phyloP scores from a whole-genome alignment of 495 filamentous ascomycete genomes.

The Usnea hakonensis region DNA sequence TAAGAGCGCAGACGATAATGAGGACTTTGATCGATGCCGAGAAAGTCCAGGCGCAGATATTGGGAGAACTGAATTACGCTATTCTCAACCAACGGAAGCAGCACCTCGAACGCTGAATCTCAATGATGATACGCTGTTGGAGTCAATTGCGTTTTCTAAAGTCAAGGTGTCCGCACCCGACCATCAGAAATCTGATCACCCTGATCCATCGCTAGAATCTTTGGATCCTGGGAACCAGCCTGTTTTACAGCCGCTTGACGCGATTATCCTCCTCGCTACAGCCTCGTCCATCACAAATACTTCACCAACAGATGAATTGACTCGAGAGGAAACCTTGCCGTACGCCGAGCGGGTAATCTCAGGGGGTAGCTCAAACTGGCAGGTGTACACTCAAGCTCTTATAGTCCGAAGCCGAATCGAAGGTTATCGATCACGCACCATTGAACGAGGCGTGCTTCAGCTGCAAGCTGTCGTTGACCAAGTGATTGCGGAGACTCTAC shows the following conservation, averaged over 20 bases:
- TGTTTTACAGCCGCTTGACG: constrained; percentile 71
- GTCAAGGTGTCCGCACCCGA: constrained; percentile 14
- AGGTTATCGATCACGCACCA: constrained; percentile 71
- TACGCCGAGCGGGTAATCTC: constrained; percentile 83
- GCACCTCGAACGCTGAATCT: constrained; percentile 60
- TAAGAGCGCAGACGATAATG: constrained; percentile 47
- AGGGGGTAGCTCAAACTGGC: constrained; percentile 92
- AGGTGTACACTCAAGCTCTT: constrained; percentile 90
- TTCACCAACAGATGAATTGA: constrained; percentile 73
- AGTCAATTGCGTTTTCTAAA: constrained; percentile 71
- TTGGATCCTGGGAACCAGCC: constrained; percentile 77
- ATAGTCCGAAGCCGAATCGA: constrained; percentile 85
- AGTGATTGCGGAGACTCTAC: constrained; percentile 78
- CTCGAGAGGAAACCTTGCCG: constrained; percentile 83
- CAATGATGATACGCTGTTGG: constrained; percentile 89
- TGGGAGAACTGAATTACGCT: not conserved
- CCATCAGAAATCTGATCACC: constrained; percentile 39
- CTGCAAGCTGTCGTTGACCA: constrained; percentile 96
- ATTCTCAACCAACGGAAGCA: not conserved
- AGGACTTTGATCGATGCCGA: not conserved
- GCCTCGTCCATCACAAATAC: constrained; percentile 85
- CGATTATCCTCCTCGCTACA: constrained; percentile 72
- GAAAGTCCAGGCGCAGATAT: not conserved
- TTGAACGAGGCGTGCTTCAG: constrained; percentile 84
- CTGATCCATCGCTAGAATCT: constrained; percentile 52